phyloP scores from a whole-genome alignment of 1,284 basidiomycete species.

The Cutaneotrichosporon sp. region DNA sequence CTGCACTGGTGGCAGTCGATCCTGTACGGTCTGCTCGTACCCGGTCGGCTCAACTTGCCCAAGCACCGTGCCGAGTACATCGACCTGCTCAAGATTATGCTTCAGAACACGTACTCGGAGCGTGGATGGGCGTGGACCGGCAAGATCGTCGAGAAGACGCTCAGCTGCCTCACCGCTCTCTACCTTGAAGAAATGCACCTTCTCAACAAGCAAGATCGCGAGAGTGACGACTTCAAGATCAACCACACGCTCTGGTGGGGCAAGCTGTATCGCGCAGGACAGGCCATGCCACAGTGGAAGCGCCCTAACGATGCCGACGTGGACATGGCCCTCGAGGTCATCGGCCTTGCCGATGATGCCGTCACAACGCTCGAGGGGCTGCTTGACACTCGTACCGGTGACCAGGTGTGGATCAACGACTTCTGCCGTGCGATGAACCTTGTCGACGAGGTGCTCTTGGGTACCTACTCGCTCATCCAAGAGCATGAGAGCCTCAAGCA shows the following conservation, averaged over 20 bases:
- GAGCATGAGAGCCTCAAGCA: slow-evolving; percentile 41
- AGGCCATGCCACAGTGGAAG: slow-evolving; percentile 86
- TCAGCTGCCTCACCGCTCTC: slow-evolving; percentile 69
- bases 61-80: slow-evolving; percentile 46
- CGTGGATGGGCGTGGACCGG: slow-evolving; percentile 81
- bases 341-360: slow-evolving; percentile 58
- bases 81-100: slow-evolving; percentile 62
- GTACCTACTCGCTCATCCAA: slow-evolving; percentile 36
- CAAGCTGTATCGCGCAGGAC: slow-evolving; percentile 68
- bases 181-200: slow-evolving; percentile 80
- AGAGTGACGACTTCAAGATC: slow-evolving; percentile 65
- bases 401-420: slow-evolving; percentile 76
- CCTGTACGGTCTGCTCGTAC: slow-evolving; percentile 36
- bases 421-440: slow-evolving; percentile 70
- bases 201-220: slow-evolving; percentile 78
- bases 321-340: slow-evolving; percentile 70
- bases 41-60: slow-evolving; percentile 31
- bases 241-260: slow-evolving; percentile 80
- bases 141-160: slow-evolving; percentile 68
- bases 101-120: slow-evolving; percentile 79
- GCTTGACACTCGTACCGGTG: slow-evolving; percentile 55
- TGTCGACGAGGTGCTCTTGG: slow-evolving; percentile 35
- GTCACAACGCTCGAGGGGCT: slow-evolving; percentile 63
- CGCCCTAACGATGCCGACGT: slow-evolving; percentile 56
- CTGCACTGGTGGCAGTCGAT: slow-evolving; percentile 71